Evolutionary conservation across 2,329 filamentous ascomycete genomes (phyloP).

Genomic region (Pochonia chlamydosporia): DNA sequence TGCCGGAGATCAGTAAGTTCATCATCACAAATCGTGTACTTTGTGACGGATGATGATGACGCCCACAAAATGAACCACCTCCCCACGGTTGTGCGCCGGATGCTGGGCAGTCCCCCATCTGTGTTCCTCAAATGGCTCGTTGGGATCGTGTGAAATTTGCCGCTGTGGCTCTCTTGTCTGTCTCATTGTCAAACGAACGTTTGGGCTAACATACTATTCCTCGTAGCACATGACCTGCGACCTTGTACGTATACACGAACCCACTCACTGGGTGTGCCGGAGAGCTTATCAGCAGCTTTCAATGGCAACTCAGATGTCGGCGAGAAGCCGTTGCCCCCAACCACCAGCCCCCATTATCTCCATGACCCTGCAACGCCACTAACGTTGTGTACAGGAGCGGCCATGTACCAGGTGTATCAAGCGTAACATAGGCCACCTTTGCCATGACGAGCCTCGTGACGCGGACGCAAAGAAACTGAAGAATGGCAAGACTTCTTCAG

Average conservation of each 20-base stretch:
- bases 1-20: slow-evolving; percentile 82
- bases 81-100: background rate
- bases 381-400: slow-evolving; percentile 60
- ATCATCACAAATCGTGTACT: slow-evolving; percentile 11
- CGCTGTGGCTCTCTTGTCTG: background rate
- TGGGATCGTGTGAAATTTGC: background rate
- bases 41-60: background rate
- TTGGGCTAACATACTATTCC: slow-evolving; percentile 12
- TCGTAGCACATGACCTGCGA: slow-evolving; percentile 85
- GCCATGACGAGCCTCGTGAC: slow-evolving; percentile 95
- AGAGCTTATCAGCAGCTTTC: background rate
- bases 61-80: background rate
- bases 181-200: background rate
- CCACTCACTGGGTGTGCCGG: background rate
- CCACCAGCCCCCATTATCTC: background rate
- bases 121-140: background rate
- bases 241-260: slow-evolving; percentile 57
- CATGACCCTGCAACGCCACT: slow-evolving; percentile 16
- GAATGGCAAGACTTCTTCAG: slow-evolving; percentile 35
- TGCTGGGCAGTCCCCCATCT: background rate
- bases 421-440: slow-evolving; percentile 95
- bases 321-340: slow-evolving; percentile 1
- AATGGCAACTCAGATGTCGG: background rate
- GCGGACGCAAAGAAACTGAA: slow-evolving; percentile 74
- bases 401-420: slow-evolving; percentile 98